A percentile compares a stretch with the other conserved stretches of the same genome.
Evolutionary conservation across 352 stramenopile species (phyloP).

Genomic region (Pythium monospermum): DNA sequence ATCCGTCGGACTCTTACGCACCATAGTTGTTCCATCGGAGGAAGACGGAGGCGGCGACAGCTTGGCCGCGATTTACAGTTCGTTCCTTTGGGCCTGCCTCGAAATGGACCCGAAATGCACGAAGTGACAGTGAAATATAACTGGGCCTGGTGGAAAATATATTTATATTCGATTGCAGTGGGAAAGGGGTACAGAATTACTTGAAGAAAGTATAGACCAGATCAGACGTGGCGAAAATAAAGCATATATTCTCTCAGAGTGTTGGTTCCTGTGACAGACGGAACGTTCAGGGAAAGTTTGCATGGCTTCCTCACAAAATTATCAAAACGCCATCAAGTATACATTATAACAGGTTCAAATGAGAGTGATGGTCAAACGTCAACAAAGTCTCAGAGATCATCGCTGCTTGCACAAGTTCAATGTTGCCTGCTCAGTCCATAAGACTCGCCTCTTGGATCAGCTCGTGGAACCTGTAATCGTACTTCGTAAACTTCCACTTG

Average conservation of each 20-base stretch:
- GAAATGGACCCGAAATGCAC: too few relatives aligned
- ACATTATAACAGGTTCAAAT: neutral
- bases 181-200: constrained; percentile 2
- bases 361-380: constrained; percentile 11
- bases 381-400: too few relatives aligned
- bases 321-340: neutral
- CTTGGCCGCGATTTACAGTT: constrained; percentile 14
- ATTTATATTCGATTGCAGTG: too few relatives aligned
- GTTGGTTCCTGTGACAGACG: constrained; percentile 21
- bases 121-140: too few relatives aligned
- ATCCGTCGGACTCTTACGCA: neutral
- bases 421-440: too few relatives aligned
- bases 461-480: constrained; percentile 54
- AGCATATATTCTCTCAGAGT: constrained; percentile 3
- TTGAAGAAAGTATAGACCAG: neutral
- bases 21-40: constrained; percentile 27
- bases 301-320: constrained; percentile 6
- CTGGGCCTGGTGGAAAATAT: too few relatives aligned
- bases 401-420: too few relatives aligned
- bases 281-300: constrained; percentile 31
- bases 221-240: constrained; percentile 2
- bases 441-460: constrained; percentile 14
- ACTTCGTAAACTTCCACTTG: constrained; percentile 50
- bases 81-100: neutral
- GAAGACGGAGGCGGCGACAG: constrained; percentile 21